Base-by-base conservation (phyloP, 1,284 basidiomycete genomes). In the Schizopora paradoxa region DNA sequence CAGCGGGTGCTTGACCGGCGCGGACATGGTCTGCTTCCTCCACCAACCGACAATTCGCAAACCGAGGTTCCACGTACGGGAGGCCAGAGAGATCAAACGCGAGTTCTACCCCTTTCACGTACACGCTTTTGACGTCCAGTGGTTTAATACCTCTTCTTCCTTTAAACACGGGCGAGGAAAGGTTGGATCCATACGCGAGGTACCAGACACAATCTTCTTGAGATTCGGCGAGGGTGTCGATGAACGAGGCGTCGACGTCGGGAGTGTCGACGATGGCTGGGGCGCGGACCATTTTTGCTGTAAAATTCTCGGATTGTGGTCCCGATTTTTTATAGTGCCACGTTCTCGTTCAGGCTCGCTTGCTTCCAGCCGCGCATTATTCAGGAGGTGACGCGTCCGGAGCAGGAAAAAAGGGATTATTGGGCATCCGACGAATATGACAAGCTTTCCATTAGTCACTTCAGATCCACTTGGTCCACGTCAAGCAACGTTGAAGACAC, bases 181-280 rank as follows among this genome's bases (percentile, higher is more conserved):
- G 45, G 26, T 51, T 53, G 6, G 52, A 53, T 1, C 49, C 49
- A 35, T 53, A 53, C 8, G 52, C 52, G 11, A 53, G 43, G 27
- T 53, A 53, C 52, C 52, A 53, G 4, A 48, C 10, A 21, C 26
- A 42, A 11, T 47, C 26, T 14, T 45, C 25, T 4, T 6, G 38
- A 14, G 27, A 28, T 23, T 26, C 38, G 14, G 31, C 26, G 18
- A 28, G 23, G 6, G 22, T 14, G 22, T 25, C 25, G 14, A 11
- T 28, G 13, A 7, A n/a, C n/a, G 1, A 7, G 22, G 25, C 23
- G 3, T 26, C 14, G 11, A 25, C 25, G 11, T 8, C 8, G 11
- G 31, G 11, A 13, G 33, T n/a, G n/a, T n/a, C n/a, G n/a, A n/a
- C n/a, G n/a, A n/a, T n/a, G n/a, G n/a, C n/a, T n/a, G n/a, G n/a